A percentile compares a stretch with the other conserved stretches of the same genome.
These are phyloP conservation scores for Hypoxylon sp. DNA, from an alignment of 2,329 filamentous ascomycete genomes.

Conservation along the genomic window DNA sequence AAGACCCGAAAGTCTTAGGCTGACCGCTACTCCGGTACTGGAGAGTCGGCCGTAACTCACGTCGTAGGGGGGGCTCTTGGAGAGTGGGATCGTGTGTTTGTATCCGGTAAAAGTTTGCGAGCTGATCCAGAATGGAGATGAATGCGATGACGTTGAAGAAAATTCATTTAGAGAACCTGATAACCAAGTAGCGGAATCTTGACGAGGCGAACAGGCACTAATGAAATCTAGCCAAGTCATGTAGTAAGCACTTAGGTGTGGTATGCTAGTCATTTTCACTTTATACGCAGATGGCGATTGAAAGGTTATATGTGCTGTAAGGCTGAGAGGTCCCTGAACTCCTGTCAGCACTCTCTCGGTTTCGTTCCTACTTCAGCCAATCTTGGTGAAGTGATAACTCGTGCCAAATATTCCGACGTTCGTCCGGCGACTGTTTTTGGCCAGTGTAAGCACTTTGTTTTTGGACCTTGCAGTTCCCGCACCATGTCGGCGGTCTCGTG, in stretches of 20 bases:
- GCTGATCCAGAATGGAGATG: slow-evolving; percentile 12
- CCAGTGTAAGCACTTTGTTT: slow-evolving; percentile 42
- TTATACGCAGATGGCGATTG: slow-evolving; percentile 13
- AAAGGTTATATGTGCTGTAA: slow-evolving; percentile 11
- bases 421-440: slow-evolving; percentile 24
- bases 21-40: slow-evolving; percentile 49
- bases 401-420: slow-evolving; percentile 26
- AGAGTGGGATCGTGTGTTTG: slow-evolving; percentile 26
- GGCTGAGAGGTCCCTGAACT: slow-evolving; percentile 30
- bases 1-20: slow-evolving; percentile 44
- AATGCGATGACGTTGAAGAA: slow-evolving; percentile 19
- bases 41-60: slow-evolving; percentile 43
- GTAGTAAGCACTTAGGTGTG: slow-evolving; percentile 31
- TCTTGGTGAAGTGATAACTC: slow-evolving; percentile 6
- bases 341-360: slow-evolving; percentile 32
- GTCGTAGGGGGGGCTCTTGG: slow-evolving; percentile 35
- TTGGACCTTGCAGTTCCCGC: slow-evolving; percentile 29
- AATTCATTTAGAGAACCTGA: slow-evolving; percentile 12
- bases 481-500: slow-evolving; percentile 29
- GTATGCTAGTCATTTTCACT: slow-evolving; percentile 27
- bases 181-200: slow-evolving; percentile 8
- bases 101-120: slow-evolving; percentile 33
- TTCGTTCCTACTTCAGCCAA: slow-evolving; percentile 3
- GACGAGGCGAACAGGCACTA: slow-evolving; percentile 1
- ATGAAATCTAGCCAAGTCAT: slow-evolving; percentile 11